Evolutionary conservation across 768 basidiomycete species (phyloP), one percentile per base, ranked within the genome.

Genomic region (Coprinopsis sp.): DNA sequence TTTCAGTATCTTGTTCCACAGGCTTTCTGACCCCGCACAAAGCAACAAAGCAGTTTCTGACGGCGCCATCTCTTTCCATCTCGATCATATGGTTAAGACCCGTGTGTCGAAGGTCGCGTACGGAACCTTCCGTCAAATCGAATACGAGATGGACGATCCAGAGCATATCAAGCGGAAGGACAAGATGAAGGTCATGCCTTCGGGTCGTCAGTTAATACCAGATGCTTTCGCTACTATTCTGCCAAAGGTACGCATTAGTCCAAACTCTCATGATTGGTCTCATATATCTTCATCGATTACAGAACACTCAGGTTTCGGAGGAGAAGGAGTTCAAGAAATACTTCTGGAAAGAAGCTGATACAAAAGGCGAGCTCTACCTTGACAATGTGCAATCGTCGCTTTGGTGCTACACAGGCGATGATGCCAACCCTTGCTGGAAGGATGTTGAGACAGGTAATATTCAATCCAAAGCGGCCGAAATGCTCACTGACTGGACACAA

Each of bases 21-120:
- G 41, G n/a, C 7, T 6, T 33, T 18, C 29, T 33, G 22, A 25
- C 18, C 22, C 16, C 11, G 16, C 23, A 14, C 38, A 5, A 42
- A 74, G 74, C 23, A 72, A 67, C 28, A 74, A 73, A 45, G 74
- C 73, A 0, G 73, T 76, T 11, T 67, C 74, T 3, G 70, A 73
- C 16, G 73, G 73, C 1, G 73, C 69, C 11, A 48, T 73, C 8
- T 66, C 66, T 0, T 75, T 67, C 49, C 73, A 69, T 48, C 58
- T 73, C 10, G 70, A 76, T 48, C 70, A 70, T 44, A 62, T 58
- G 22, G 73, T 74, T 18, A 60, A 56, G 1, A 63, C 63, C 14
- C 64, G 74, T 8, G 67, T 79, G 4, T 64, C 77, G 3, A 72
- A 67, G 50, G 52, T 68, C 44, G 74, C 74, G 0, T 79, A 77